Base-by-base conservation (phyloP, 2,329 filamentous ascomycete genomes). In the Pyricularia pennisetigena region DNA sequence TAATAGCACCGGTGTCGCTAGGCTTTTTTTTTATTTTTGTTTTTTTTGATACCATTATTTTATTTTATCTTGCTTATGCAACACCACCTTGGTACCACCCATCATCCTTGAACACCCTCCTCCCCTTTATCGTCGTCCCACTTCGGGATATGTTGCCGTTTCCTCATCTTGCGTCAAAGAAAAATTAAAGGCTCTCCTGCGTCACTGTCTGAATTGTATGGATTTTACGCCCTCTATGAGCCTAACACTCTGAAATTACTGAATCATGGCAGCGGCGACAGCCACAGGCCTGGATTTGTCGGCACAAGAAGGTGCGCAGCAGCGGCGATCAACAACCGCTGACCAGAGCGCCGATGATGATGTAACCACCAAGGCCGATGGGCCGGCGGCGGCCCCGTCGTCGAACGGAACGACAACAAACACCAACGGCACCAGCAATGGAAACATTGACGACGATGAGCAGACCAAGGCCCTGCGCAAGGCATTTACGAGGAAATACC, bases 401-500 rank as follows among this genome's bases (percentile, higher is more conserved):
- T 57, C 23, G 5, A 23, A 20, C 4, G 65, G 72, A 72, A 79
- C 68, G 74, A 78, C 69, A 71, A 72, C 59, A 68, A 30, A 28
- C 49, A 67, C 62, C 68, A 65, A 68, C 23, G 62, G 66, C 29
- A 49, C 28, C 29, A 20, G 59, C 68, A 68, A 63, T n/a, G 65
- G 65, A 14, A 29, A 35, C 26, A 12, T 28, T 23, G 28, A 66
- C 6, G 26, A 66, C 65, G 68, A 64, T 69, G 70, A 73, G 67
- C 68, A 69, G 49, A 67, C 35, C 35, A 74, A 73, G 65, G 74
- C 77, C 67, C 71, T 78, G 68, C 79, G 78, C 71, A 73, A 73
- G 62, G 76, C 77, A 12, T 75, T 79, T 69, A 81, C 82, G 69
- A 85, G 81, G 74, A 95, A 94, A 78, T 98, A 98, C 81, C 91